Base-by-base conservation (phyloP, 495 filamentous ascomycete species). In the Aspergillus saccharolyticus region DNA sequence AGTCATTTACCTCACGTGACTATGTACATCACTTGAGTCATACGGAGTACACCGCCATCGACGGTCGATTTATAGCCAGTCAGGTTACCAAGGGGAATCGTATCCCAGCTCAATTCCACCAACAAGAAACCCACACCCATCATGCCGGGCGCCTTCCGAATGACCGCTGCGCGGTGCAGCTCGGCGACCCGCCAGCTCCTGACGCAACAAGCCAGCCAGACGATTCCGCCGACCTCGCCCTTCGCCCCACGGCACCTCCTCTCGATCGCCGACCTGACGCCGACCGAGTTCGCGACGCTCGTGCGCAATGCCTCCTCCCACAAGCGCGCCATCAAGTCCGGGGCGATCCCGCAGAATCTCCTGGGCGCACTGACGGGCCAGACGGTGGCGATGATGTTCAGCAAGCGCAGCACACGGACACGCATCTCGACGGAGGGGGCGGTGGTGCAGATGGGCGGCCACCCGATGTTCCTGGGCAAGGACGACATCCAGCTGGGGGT, bases 401-500 rank as follows among this genome's bases (percentile, higher is more conserved):
- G 79, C 77, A 98, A 98, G 76, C 85, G 92, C 24, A 91, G 87
- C 61, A 98, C 94, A 15, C 81, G 94, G 47, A 98, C 94, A 16
- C 83, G 94, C 49, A 86, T 98, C 24, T 96, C 90, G 15, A 96
- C 91, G 15, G 94, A 98, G 76, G 84, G 85, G 7, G 94, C 94
- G 10, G 82, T 96, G 14, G 82, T 85, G 17, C 72, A 85, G 44
- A 81, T 98, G 78, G 88, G 90, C 44, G 94, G 94, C 2, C 89
- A 96, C 69, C 89, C 94, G 17, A 94, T 98, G 90, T 98, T 97
- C 70, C 74, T 98, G 44, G 89, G 90, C 51, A 91, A 89, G 67
- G 87, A 92, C 45, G 94, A 98, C 69, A 98, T 98, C 55, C 94
- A 98, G 68, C 75, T 97, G 28, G 93, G 93, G 24, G 94, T 96